phyloP scores from a whole-genome alignment of 345 rosid species.

The Syzygium jambos region DNA sequence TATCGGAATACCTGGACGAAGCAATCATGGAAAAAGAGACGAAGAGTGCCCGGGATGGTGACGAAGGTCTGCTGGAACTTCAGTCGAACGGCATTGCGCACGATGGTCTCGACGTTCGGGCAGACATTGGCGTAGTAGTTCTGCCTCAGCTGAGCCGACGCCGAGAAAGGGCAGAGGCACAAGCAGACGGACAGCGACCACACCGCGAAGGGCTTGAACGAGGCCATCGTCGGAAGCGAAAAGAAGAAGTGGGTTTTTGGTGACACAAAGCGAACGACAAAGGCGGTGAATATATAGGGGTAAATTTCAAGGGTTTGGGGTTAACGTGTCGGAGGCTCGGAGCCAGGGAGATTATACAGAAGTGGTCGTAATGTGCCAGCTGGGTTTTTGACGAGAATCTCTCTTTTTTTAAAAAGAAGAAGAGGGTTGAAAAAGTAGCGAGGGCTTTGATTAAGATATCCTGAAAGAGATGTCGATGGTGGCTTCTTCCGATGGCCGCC shows the following conservation, averaged over 20 bases:
- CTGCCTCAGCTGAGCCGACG: conserved; percentile 47
- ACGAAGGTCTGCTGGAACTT: conserved; percentile 60
- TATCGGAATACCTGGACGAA: conserved; percentile 39
- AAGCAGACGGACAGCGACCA: conserved; percentile 31
- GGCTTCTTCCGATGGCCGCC: not conserved
- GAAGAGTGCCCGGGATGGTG: conserved; percentile 72
- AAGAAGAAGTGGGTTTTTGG: not conserved
- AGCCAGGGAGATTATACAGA: not conserved
- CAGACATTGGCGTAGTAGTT: conserved; percentile 47
- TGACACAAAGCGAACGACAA: not conserved
- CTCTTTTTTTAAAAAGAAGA: not conserved
- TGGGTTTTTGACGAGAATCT: not conserved
- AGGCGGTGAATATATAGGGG: not conserved
- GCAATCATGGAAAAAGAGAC: conserved; percentile 88
- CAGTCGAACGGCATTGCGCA: conserved; percentile 25
- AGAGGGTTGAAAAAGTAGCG: not conserved
- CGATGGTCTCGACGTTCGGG: conserved; percentile 66
- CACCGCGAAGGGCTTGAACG: not conserved
- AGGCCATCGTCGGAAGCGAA: not conserved
- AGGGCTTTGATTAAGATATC: not conserved
- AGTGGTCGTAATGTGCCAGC: not conserved
- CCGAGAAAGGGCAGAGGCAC: conserved; percentile 27
- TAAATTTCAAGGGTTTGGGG: not conserved
- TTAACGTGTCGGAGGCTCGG: too few relatives aligned
- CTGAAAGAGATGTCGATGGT: not conserved